Evolutionary conservation across 2,329 filamentous ascomycete genomes (phyloP).

Genomic region (Septoria linicola): DNA sequence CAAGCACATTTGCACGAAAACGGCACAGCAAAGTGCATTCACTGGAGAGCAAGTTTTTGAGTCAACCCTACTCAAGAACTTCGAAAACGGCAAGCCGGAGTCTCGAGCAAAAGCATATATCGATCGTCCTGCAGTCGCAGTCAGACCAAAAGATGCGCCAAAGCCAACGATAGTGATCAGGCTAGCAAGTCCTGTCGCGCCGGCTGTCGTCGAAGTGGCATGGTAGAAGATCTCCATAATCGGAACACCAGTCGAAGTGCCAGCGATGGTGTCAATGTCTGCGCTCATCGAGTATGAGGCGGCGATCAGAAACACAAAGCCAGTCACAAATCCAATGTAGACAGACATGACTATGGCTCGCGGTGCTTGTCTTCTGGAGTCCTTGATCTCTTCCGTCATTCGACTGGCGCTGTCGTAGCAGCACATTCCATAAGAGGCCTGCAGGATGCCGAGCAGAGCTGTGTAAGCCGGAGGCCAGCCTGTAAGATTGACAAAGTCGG

Average conservation of each 20-base stretch:
- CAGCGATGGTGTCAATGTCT: conserved; percentile 46
- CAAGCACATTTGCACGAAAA: conserved; percentile 52
- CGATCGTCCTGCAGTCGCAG: conserved; percentile 49
- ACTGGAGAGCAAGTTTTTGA: conserved; percentile 50
- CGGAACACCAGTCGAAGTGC: conserved; percentile 50
- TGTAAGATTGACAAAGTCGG: conserved; percentile 55
- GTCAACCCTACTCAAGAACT: conserved; percentile 48
- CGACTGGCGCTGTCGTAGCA: conserved; percentile 52
- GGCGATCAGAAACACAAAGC: conserved; percentile 49
- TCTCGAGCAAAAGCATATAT: conserved; percentile 54
- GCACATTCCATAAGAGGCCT: conserved; percentile 57
- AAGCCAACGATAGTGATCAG: conserved; percentile 52
- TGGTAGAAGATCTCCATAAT: conserved; percentile 56
- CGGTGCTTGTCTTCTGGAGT: conserved; percentile 53
- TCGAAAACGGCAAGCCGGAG: conserved; percentile 54
- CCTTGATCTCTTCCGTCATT: conserved; percentile 57
- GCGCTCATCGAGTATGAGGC: conserved; percentile 55
- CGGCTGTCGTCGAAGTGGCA: conserved; percentile 47
- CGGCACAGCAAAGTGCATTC: conserved; percentile 50
- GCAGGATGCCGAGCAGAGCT: conserved; percentile 55
- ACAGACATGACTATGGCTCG: conserved; percentile 50
- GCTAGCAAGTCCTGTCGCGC: conserved; percentile 47
- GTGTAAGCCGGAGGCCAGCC: conserved; percentile 54
- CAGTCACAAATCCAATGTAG: conserved; percentile 47
- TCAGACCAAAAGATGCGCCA: conserved; percentile 48